Base-by-base conservation (phyloP, 345 rosid species). In the Lepidium didymum region DNA sequence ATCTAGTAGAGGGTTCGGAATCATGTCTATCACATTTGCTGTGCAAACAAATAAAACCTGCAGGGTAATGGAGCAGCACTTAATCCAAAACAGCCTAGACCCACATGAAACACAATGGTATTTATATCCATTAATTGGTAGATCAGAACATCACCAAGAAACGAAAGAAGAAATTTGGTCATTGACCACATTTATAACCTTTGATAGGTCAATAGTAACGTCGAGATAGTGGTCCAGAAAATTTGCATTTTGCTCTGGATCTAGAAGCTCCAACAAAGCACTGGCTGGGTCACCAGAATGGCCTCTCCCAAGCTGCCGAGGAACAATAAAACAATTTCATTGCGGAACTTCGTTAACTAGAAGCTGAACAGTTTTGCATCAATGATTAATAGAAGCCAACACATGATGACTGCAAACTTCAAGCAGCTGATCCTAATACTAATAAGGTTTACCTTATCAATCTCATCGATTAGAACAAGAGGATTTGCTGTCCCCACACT, bases 1-100 rank as follows among this genome's bases (percentile, higher is more conserved):
- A 77, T 94, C 99, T 78, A 94, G 81, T 27, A 94, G 96, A 66
- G 99, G 99, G 59, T 79, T 87, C n/a, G 99, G 97, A 74, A 94
- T 94, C 79, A 41, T 89, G 64, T 91, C 96, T 70, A 94, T 75
- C 64, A 91, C 99, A 85, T 94, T 94, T 77, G 99, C 99, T 8
- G 99, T 94, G 89, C 99, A 94, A 45, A 94, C 99, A 76, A 94
- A 94, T 23, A 91, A 85, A 74, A 95, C 99, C 99, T 94, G 87
- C 54, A 78, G 60, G 14, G 57, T 46, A 57, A 62, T 62, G 49
- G 68, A 62, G 53, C 69, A 35, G 34, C 13, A 55, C 18, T 51
- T 33, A 31, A n/a, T 50, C 35, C 34, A 10, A 62, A 18, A 12
- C 34, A 54, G 57, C 56, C 9, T 38, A 38, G 27, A 46, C 29